Percentiles rank a stretch among this genome's conserved stretches.
Conservation (phyloP, 1,284 basidiomycete species). For the Trichosporon sp. region DNA sequence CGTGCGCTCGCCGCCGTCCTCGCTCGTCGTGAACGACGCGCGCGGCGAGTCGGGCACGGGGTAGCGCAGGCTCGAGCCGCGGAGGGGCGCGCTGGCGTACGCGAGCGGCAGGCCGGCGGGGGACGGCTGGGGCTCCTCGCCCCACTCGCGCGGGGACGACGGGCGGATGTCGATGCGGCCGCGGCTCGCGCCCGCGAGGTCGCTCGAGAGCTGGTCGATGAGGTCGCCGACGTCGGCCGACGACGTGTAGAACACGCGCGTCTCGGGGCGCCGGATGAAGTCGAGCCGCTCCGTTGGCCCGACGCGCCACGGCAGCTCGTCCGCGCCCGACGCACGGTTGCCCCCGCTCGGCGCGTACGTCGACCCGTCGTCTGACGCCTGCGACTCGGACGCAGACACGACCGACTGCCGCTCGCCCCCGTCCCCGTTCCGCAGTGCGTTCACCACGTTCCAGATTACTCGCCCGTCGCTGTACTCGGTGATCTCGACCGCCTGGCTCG, state of each 20-base stretch:
- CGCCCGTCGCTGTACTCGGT: constrained; percentile 46
- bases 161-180: constrained; percentile 42
- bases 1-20: constrained; percentile 10
- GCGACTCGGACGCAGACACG: not conserved
- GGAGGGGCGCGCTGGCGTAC: not conserved
- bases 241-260: constrained; percentile 40
- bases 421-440: constrained; percentile 29
- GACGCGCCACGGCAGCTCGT: constrained; percentile 17
- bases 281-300: constrained; percentile 13
- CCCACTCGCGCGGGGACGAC: not conserved
- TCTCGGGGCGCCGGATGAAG: constrained; percentile 29
- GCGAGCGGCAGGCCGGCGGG: not conserved
- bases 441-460: constrained; percentile 44
- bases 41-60: constrained; percentile 18
- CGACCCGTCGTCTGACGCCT: not conserved
- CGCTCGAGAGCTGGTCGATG: constrained; percentile 41
- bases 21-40: constrained; percentile 26
- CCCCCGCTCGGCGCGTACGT: constrained; percentile 3
- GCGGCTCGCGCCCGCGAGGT: constrained; percentile 29
- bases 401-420: constrained; percentile 7
- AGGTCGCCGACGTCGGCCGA: constrained; percentile 43
- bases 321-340: constrained; percentile 3
- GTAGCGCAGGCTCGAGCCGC: not conserved
- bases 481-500: constrained; percentile 39
- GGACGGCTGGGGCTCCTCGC: not conserved